Evolutionary conservation across 1,284 basidiomycete genomes (phyloP).

Genomic region (Apiotrichum veenhuisii): DNA sequence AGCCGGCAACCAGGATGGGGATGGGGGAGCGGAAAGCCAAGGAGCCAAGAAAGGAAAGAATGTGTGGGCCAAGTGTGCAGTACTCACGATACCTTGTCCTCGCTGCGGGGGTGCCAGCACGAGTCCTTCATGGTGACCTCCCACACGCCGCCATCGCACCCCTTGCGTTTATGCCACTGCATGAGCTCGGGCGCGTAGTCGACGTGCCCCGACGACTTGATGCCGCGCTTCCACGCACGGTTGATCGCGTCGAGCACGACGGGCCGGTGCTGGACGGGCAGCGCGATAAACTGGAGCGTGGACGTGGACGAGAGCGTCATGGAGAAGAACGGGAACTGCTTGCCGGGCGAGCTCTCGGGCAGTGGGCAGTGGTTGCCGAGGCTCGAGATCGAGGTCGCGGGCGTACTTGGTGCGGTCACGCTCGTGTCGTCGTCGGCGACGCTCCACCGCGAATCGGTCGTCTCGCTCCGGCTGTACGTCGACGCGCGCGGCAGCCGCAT

Average conservation of each 20-base stretch:
- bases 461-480: conserved; percentile 22
- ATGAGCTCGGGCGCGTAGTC: conserved; percentile 43
- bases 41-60: neutral
- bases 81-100: conserved; percentile 45
- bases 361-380: conserved; percentile 35
- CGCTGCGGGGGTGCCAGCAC: conserved; percentile 38
- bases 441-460: conserved; percentile 26
- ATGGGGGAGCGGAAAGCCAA: neutral
- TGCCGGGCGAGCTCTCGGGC: conserved; percentile 15
- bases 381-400: conserved; percentile 34
- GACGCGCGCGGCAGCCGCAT: neutral
- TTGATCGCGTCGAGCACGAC: conserved; percentile 34
- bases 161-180: conserved; percentile 39
- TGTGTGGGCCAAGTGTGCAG: neutral
- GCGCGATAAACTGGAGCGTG: conserved; percentile 42
- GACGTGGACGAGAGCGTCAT: conserved; percentile 38
- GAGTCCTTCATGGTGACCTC: conserved; percentile 39
- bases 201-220: conserved; percentile 30
- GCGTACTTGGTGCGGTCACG: conserved; percentile 2
- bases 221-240: conserved; percentile 37
- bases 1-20: too few relatives aligned
- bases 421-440: conserved; percentile 14
- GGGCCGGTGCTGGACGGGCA: conserved; percentile 31
- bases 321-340: conserved; percentile 40
- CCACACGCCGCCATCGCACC: conserved; percentile 47